Evolutionary conservation across 179 eudicot genomes (phyloP), one percentile per base, ranked within the genome.

Genomic region (Drosera spatulata): DNA sequence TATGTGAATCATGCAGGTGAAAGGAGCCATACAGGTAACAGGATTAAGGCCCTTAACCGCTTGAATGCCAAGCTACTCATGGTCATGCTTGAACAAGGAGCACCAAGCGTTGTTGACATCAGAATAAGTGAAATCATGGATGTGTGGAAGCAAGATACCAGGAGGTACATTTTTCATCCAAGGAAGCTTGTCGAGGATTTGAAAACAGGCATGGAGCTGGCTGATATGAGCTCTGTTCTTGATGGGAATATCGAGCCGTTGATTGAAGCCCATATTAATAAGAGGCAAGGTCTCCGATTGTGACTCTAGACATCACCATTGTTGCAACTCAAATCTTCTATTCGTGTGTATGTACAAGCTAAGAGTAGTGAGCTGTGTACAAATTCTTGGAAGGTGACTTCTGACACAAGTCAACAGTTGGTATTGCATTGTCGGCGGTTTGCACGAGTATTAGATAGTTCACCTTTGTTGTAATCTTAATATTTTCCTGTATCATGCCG

Each of bases 21-120:
- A 69, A 83, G 97, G 66, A 88, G 73, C 74, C 65, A 44, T 39
- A 81, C 88, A 63, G 85, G 85, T 2, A 91, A 91, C 81, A 85
- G 88, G 76, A 75, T 83, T 51, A 91, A 88, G 78, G 91, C 96
- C 9, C 80, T 85, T 53, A 91, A 91, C 22, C 83, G 88, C n/a
- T 64, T 91, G 69, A 88, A 83, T 69, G 96, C 91, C 6, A 88
- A 80, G 61, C 88, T 91, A 43, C 84, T 83, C 4, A 71, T 76
- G 39, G 65, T 79, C 37, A 37, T 83, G 81, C 68, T 54, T 6
- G 84, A 79, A 56, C 88, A 82, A 71, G 82, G 87, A 56, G 45
- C 73, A 12, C 61, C 79, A 10, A 59, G 48, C 51, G 61, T 80
- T n/a, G 63, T 65, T 52, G 67, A 68, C 60, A 74, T 91, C 58